These are phyloP conservation scores for Hypoxylon sp. DNA, from an alignment of 2,329 filamentous ascomycete species.

Conservation along the genomic window DNA sequence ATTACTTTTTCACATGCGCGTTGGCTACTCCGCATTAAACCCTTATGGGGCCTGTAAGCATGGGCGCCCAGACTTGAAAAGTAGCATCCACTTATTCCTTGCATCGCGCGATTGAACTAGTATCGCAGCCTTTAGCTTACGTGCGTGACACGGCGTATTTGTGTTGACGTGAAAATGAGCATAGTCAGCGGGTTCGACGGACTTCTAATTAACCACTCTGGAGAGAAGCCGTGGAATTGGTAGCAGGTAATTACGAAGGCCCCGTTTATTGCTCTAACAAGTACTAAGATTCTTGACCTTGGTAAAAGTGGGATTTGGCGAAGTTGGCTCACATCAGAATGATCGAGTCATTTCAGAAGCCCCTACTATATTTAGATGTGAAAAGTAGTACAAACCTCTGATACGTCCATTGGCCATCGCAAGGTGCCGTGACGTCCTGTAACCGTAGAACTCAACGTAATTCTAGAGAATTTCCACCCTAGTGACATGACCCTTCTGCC, in stretches of 20 bases:
- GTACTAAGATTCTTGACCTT: neutral
- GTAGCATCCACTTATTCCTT: neutral
- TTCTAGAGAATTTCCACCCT: constrained; percentile 2
- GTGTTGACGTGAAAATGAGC: neutral
- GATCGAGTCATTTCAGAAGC: neutral
- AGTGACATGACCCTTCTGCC: constrained; percentile 6
- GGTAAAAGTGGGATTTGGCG: neutral
- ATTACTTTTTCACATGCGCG: too few relatives aligned
- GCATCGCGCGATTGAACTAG: neutral
- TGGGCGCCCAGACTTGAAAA: neutral
- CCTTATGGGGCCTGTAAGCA: neutral
- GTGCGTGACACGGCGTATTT: neutral
- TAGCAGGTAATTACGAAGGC: neutral
- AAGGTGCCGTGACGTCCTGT: neutral
- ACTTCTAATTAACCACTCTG: neutral
- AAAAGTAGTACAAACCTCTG: neutral
- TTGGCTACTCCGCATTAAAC: neutral
- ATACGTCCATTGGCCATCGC: neutral
- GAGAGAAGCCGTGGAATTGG: neutral
- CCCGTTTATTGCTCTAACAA: neutral
- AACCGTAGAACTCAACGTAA: constrained; percentile 10
- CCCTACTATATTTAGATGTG: neutral
- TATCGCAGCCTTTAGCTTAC: neutral
- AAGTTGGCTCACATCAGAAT: constrained; percentile 2
- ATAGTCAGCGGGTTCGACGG: neutral